Evolutionary conservation across 345 rosid species (phyloP).

Genomic region (Populus davidiana): DNA sequence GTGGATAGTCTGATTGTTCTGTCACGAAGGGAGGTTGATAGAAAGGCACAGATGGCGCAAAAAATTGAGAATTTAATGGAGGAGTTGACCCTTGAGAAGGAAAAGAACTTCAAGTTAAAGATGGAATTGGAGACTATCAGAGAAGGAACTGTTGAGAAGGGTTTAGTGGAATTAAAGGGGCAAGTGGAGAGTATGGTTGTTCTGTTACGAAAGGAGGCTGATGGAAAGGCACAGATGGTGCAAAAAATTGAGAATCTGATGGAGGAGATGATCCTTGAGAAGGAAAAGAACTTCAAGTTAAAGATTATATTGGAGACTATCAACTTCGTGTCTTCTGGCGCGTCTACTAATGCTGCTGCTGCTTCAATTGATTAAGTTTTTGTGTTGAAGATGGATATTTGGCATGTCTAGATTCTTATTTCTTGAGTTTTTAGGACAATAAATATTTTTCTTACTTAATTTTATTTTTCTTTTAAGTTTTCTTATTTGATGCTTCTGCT

Average conservation of each 20-base stretch:
- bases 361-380: background rate
- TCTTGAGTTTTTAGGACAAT: no score
- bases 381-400: background rate
- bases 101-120: slow-evolving; percentile 43
- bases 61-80: slow-evolving; percentile 42
- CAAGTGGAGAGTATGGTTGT: slow-evolving; percentile 43
- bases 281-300: slow-evolving; percentile 38
- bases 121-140: slow-evolving; percentile 42
- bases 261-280: slow-evolving; percentile 49
- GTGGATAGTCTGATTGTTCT: slow-evolving; percentile 45
- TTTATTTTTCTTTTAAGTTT: no score
- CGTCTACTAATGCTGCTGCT: background rate
- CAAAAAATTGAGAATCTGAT: slow-evolving; percentile 44
- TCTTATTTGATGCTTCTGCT: no score
- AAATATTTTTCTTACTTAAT: no score
- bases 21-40: slow-evolving; percentile 47
- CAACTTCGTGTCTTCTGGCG: slow-evolving; percentile 29
- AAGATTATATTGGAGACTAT: slow-evolving; percentile 45
- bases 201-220: slow-evolving; percentile 47
- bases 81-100: slow-evolving; percentile 51
- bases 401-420: background rate
- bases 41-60: slow-evolving; percentile 50
- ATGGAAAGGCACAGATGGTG: slow-evolving; percentile 48
- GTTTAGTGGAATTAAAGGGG: slow-evolving; percentile 40
- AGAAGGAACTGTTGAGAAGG: background rate